Conservation (phyloP, 495 filamentous ascomycete species). For the Tuber indicum region DNA sequence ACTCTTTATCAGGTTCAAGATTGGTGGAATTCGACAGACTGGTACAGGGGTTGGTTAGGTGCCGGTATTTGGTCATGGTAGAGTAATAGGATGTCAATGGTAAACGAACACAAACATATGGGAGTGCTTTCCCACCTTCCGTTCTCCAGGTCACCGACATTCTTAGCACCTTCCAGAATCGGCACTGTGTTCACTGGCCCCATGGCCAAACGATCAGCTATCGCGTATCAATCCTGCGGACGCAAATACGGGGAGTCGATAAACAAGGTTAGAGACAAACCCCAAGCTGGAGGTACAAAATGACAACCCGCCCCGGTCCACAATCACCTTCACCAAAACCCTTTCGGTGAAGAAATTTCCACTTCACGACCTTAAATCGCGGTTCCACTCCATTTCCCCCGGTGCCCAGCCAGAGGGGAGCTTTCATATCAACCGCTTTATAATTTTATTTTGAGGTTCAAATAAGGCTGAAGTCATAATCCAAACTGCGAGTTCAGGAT, state of each 20-base stretch:
- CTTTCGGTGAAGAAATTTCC: background rate
- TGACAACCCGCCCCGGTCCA: background rate
- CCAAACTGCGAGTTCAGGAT: background rate
- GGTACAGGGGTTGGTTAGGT: background rate
- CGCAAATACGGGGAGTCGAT: background rate
- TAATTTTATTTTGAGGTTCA: background rate
- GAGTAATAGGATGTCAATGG: too few relatives aligned
- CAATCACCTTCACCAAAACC: background rate
- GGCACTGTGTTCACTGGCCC: background rate
- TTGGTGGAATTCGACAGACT: background rate
- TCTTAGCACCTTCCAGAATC: background rate
- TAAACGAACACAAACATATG: background rate
- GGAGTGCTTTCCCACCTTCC: background rate
- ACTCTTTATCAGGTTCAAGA: background rate
- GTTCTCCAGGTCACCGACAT: background rate
- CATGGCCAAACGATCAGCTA: background rate
- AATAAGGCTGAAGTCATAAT: background rate
- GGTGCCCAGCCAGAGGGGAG: background rate
- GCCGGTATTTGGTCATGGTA: too few relatives aligned
- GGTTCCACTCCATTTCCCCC: background rate
- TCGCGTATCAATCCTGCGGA: background rate
- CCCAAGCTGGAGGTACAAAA: background rate
- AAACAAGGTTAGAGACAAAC: background rate
- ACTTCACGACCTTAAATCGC: background rate
- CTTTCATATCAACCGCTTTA: background rate